These are phyloP conservation scores for Microstegium vimineum DNA, from an alignment of 176 grass and related monocot genomes.

Conservation along the genomic window DNA sequence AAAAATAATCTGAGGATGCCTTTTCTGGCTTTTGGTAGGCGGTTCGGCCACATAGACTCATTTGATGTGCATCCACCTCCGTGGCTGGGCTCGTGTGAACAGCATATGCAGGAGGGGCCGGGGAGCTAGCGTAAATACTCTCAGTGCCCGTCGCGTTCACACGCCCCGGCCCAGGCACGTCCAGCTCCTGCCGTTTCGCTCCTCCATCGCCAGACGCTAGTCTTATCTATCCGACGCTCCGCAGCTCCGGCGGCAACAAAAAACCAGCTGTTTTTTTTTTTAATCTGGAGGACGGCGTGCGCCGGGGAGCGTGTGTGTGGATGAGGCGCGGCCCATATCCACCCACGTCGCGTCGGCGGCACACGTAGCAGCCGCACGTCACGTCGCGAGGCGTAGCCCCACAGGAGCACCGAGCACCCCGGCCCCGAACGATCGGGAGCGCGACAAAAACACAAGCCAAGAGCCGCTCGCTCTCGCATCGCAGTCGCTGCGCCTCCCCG, in stretches of 20 bases:
- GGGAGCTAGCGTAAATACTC: conserved; percentile 1
- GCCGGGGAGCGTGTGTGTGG: conserved; percentile 36
- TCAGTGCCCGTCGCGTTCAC: conserved; percentile 18
- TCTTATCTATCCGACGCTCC: background rate
- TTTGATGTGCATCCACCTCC: background rate
- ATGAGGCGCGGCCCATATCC: conserved; percentile 22
- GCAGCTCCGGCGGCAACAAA: background rate
- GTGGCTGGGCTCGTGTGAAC: conserved; percentile 25
- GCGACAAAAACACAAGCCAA: background rate
- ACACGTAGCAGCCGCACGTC: background rate
- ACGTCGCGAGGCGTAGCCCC: background rate
- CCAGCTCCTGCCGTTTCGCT: background rate
- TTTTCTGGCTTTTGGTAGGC: background rate
- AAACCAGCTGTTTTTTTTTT: background rate
- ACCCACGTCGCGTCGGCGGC: background rate
- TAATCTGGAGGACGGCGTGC: conserved; percentile 29
- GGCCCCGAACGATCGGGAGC: background rate
- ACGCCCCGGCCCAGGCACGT: background rate
- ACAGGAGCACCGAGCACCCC: background rate
- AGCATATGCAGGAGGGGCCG: conserved; percentile 14
- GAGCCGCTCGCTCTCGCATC: background rate
- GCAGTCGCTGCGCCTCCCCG: background rate
- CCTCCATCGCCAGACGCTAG: background rate
- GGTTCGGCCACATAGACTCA: no score
- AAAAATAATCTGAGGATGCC: background rate